Evolutionary conservation across 2,329 filamentous ascomycete genomes (phyloP).

Genomic region (Verticillium tricorpus): DNA sequence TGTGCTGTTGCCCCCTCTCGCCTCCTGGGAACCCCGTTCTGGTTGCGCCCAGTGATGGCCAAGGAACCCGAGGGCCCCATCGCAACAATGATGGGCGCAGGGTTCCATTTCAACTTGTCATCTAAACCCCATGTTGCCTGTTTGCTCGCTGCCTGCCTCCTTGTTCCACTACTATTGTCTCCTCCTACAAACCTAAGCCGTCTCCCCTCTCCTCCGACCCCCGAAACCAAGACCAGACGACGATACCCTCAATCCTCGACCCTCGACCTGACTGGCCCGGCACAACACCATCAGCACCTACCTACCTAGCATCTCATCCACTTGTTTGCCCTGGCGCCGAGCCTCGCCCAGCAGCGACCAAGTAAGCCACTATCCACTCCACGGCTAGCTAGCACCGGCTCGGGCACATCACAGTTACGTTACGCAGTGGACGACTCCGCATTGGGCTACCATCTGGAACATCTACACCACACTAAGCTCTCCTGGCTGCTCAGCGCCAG

Average conservation of each 20-base stretch:
- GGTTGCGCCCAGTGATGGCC: not conserved
- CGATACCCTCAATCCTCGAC: not conserved
- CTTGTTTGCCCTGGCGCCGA: not conserved
- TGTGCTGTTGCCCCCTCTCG: not conserved
- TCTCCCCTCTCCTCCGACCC: not conserved
- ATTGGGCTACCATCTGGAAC: not conserved
- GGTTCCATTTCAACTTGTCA: not conserved
- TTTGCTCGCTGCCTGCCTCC: not conserved
- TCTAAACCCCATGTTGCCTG: not conserved
- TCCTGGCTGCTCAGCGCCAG: not conserved
- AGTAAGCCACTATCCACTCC: not conserved
- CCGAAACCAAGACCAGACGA: not conserved
- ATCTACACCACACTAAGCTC: not conserved
- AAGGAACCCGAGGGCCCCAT: not conserved
- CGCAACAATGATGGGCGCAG: not conserved
- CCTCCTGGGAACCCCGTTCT: not conserved
- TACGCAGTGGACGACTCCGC: not conserved
- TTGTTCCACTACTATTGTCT: not conserved
- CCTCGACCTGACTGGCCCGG: not conserved
- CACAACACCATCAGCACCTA: not conserved
- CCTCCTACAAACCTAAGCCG: not conserved
- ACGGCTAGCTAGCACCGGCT: not conserved
- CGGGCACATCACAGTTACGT: not conserved
- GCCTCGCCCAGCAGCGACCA: not conserved
- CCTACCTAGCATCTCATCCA: not conserved